Conservation (phyloP, 768 basidiomycete genomes). For the Boletus sensibilis region DNA sequence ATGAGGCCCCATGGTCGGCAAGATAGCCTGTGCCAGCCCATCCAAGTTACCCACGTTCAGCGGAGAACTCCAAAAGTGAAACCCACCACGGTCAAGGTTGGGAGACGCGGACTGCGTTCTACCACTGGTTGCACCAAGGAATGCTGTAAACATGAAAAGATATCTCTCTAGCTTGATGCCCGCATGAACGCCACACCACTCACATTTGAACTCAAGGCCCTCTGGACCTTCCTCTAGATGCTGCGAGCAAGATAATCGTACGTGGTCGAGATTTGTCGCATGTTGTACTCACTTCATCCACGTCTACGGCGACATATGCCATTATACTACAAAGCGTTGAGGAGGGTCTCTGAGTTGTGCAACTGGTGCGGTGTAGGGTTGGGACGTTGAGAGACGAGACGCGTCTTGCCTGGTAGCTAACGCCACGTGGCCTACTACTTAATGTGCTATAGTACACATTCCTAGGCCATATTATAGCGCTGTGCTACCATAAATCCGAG, state of each 20-base stretch:
- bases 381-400: background rate
- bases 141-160: conserved; percentile 41
- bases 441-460: too few relatives aligned
- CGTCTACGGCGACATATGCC: conserved; percentile 73
- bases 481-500: background rate
- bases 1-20: conserved; percentile 46
- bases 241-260: conserved; percentile 29
- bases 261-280: background rate
- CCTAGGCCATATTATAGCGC: background rate
- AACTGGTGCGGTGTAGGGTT: background rate
- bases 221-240: conserved; percentile 66
- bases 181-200: conserved; percentile 10
- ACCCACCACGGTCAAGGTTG: conserved; percentile 53
- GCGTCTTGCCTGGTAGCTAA: background rate
- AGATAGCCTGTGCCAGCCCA: conserved; percentile 55
- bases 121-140: conserved; percentile 42
- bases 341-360: background rate
- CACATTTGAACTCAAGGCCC: conserved; percentile 73
- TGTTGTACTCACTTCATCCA: conserved; percentile 57
- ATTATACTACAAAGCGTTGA: conserved; percentile 32
- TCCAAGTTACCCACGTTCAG: background rate
- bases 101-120: conserved; percentile 25
- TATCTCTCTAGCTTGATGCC: background rate
- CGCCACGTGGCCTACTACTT: conserved; percentile 2
- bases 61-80: background rate